phyloP scores from a whole-genome alignment of 2,329 filamentous ascomycete species.

The Xylariales sp. region DNA sequence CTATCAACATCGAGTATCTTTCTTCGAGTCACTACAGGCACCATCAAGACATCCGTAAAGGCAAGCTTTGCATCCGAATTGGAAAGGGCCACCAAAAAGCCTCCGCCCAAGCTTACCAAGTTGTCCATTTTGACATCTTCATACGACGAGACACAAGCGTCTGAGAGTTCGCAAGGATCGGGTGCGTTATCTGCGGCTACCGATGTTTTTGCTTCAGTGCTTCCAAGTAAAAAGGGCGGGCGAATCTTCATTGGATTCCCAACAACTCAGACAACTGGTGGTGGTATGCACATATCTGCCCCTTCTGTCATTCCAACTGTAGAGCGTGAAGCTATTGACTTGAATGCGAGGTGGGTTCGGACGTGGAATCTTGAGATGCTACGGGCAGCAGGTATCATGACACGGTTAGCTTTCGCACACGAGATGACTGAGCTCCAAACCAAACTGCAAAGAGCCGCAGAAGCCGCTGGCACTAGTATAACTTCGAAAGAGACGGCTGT shows the following conservation, averaged over 20 bases:
- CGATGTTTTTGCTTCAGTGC: slow-evolving; percentile 89
- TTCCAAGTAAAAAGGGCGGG: slow-evolving; percentile 86
- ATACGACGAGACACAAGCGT: slow-evolving; percentile 81
- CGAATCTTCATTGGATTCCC: slow-evolving; percentile 98
- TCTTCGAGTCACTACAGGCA: slow-evolving; percentile 85
- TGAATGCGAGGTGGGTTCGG: slow-evolving; percentile 94
- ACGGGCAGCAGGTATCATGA: slow-evolving; percentile 88
- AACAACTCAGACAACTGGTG: slow-evolving; percentile 94
- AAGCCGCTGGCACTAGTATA: slow-evolving; percentile 62
- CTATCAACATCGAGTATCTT: slow-evolving; percentile 84
- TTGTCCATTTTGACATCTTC: slow-evolving; percentile 91
- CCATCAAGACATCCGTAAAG: slow-evolving; percentile 80
- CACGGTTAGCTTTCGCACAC: slow-evolving; percentile 85
- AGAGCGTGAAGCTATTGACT: slow-evolving; percentile 94
- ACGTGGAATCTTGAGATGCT: slow-evolving; percentile 97
- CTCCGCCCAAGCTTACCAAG: slow-evolving; percentile 87
- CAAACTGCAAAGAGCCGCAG: slow-evolving; percentile 64
- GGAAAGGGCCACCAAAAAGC: slow-evolving; percentile 96
- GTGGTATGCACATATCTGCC: slow-evolving; percentile 93
- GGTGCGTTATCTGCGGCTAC: slow-evolving; percentile 66
- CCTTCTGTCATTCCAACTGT: slow-evolving; percentile 97
- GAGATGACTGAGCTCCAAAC: slow-evolving; percentile 83
- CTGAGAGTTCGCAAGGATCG: slow-evolving; percentile 63
- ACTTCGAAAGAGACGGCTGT: slow-evolving; percentile 72
- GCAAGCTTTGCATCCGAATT: slow-evolving; percentile 83